Conservation (phyloP, 192 early-diverging fungal species). For the Borealophlyctis nickersoniae region DNA sequence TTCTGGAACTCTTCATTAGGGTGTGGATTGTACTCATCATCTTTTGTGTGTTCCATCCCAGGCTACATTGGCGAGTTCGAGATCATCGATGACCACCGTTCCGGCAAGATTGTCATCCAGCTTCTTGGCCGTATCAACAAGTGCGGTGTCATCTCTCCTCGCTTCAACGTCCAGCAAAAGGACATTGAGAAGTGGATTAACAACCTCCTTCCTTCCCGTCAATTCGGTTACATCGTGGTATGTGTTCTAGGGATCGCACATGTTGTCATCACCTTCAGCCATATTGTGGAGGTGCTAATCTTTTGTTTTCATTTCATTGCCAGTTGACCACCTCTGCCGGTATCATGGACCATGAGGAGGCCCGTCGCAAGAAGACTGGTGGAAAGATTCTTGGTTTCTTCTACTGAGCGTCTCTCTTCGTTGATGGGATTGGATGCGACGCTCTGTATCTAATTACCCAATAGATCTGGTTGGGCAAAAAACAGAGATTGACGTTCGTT, state of each 20-base stretch:
- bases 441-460: no score
- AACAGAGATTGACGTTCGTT: no score
- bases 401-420: slow-evolving; percentile 69
- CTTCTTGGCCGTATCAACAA: slow-evolving; percentile 99
- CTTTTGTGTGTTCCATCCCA: slow-evolving; percentile 28
- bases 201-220: slow-evolving; percentile 97
- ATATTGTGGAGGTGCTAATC: neutral
- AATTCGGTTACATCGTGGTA: slow-evolving; percentile 90
- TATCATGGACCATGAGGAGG: slow-evolving; percentile 99
- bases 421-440: no score
- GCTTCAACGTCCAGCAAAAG: slow-evolving; percentile 93
- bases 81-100: slow-evolving; percentile 96
- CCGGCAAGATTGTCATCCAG: slow-evolving; percentile 97
- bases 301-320: slow-evolving; percentile 4
- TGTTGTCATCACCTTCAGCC: slow-evolving; percentile 32
- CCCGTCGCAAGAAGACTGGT: slow-evolving; percentile 93
- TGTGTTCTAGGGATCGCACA: neutral
- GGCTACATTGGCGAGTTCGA: slow-evolving; percentile 99
- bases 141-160: slow-evolving; percentile 98
- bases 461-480: no score
- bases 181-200: slow-evolving; percentile 96
- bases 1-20: slow-evolving; percentile 33
- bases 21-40: slow-evolving; percentile 25
- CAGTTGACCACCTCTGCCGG: slow-evolving; percentile 84
- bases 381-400: slow-evolving; percentile 97